Percentiles rank a stretch among this genome's conserved stretches.
These are phyloP conservation scores for Thecaphora thlaspeos DNA, from an alignment of 1,284 basidiomycete genomes.

Conservation along the genomic window DNA sequence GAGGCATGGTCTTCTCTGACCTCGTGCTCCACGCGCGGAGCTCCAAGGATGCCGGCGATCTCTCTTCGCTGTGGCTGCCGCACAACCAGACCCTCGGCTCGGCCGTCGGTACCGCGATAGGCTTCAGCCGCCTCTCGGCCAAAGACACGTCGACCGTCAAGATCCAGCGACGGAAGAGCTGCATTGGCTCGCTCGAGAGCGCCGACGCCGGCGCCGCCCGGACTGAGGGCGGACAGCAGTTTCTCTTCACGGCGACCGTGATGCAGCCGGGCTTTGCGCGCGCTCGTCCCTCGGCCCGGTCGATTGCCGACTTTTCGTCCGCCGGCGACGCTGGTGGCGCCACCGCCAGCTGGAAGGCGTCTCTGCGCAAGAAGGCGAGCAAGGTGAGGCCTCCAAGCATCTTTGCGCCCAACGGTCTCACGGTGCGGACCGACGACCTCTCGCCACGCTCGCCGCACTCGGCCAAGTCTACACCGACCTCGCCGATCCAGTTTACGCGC, in stretches of 20 bases:
- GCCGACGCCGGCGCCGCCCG: slow-evolving; percentile 8
- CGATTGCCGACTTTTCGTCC: slow-evolving; percentile 9
- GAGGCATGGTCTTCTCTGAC: slow-evolving; percentile 53
- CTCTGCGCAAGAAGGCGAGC: slow-evolving; percentile 29
- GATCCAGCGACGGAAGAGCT: slow-evolving; percentile 39
- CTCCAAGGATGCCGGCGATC: slow-evolving; percentile 23
- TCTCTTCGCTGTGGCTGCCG: slow-evolving; percentile 24
- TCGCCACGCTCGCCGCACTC: slow-evolving; percentile 20
- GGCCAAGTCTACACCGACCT: slow-evolving; percentile 26
- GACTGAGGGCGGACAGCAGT: slow-evolving; percentile 17
- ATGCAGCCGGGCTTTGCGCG: slow-evolving; percentile 26
- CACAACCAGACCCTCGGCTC: slow-evolving; percentile 35
- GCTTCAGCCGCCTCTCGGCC: slow-evolving; percentile 30
- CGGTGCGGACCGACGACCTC: slow-evolving; percentile 15
- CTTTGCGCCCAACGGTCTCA: slow-evolving; percentile 23
- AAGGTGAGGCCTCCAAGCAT: slow-evolving; percentile 24
- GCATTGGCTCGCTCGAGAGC: slow-evolving; percentile 32
- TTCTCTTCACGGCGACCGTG: slow-evolving; percentile 29
- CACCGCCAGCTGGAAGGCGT: slow-evolving; percentile 29
- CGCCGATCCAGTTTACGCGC: slow-evolving; percentile 10
- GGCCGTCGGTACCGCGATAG: slow-evolving; percentile 44
- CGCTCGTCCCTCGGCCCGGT: slow-evolving; percentile 20
- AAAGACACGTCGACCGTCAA: slow-evolving; percentile 42
- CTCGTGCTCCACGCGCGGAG: slow-evolving; percentile 43
- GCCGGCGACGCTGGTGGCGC: slow-evolving; percentile 1